Percentiles rank a stretch among this genome's conserved stretches.
Conservation (phyloP, 306 rosid genomes). For the Boehmeria nivea region DNA sequence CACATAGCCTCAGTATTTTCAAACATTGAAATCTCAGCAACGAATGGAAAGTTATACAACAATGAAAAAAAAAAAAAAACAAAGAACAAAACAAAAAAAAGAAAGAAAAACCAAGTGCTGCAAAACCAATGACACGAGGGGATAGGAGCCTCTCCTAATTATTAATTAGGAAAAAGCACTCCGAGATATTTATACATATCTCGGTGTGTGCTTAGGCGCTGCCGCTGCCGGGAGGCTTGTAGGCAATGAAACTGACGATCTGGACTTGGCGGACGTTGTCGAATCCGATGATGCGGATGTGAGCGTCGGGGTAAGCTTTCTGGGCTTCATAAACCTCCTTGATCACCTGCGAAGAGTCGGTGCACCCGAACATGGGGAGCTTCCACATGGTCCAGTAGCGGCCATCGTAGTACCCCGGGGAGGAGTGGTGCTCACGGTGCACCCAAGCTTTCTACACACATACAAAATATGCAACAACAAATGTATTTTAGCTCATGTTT, state of each 20-base stretch:
- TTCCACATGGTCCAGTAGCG: constrained; percentile 94
- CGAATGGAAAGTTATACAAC: not conserved
- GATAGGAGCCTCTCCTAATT: no score
- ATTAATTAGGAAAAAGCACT: no score
- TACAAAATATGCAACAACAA: not conserved
- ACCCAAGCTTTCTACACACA: constrained; percentile 38
- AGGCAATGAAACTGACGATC: constrained; percentile 80
- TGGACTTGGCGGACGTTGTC: constrained; percentile 85
- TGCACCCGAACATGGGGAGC: constrained; percentile 81
- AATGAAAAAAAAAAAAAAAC: no score
- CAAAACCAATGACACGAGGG: no score
- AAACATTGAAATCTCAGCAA: no score
- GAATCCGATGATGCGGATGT: constrained; percentile 70
- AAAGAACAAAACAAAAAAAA: no score
- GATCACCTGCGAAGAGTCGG: constrained; percentile 44
- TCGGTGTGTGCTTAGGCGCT: no score
- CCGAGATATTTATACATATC: no score
- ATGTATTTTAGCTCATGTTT: not conserved
- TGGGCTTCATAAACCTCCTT: constrained; percentile 40
- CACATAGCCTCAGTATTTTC: no score
- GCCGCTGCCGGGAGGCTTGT: constrained; percentile 36
- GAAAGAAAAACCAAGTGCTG: no score
- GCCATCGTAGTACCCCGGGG: constrained; percentile 94
- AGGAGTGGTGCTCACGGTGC: constrained; percentile 48
- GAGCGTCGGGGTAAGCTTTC: constrained; percentile 34